These are phyloP conservation scores for Metschnikowia vanudenii DNA, from an alignment of 805 yeast species.

Conservation along the genomic window DNA sequence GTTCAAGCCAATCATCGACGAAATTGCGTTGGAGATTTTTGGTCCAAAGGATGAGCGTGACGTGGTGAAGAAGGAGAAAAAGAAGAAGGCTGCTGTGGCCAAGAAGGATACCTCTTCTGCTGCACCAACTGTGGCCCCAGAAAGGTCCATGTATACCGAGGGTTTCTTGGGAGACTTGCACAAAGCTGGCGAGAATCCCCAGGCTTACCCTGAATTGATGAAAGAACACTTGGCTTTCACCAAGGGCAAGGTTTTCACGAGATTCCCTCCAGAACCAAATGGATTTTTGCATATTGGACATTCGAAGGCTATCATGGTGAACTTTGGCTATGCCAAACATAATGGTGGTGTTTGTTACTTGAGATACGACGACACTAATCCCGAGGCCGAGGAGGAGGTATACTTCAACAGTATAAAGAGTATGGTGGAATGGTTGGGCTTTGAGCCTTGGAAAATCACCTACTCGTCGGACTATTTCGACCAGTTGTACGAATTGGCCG, in stretches of 20 bases:
- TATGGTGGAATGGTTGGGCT: conserved; percentile 93
- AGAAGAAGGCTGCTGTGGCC: conserved; percentile 38
- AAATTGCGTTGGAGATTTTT: conserved; percentile 61
- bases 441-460: conserved; percentile 89
- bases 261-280: conserved; percentile 99
- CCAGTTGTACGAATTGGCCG: conserved; percentile 83
- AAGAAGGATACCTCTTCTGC: conserved; percentile 19
- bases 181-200: conserved; percentile 93
- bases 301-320: conserved; percentile 95
- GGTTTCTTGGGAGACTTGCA: conserved; percentile 96
- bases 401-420: conserved; percentile 81
- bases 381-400: conserved; percentile 96
- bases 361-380: conserved; percentile 96
- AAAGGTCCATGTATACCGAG: conserved; percentile 84
- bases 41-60: conserved; percentile 99
- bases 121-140: conserved; percentile 18
- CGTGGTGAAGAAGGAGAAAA: conserved; percentile 72
- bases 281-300: conserved; percentile 98
- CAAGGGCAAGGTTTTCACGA: conserved; percentile 79
- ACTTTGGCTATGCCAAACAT: conserved; percentile 93
- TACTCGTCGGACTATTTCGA: conserved; percentile 96
- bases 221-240: conserved; percentile 75
- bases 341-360: conserved; percentile 86
- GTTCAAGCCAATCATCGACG: conserved; percentile 87
- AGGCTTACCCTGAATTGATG: conserved; percentile 82